These are phyloP conservation scores for Leucaena leucocephala DNA, from an alignment of 306 rosid species.

Conservation along the genomic window DNA sequence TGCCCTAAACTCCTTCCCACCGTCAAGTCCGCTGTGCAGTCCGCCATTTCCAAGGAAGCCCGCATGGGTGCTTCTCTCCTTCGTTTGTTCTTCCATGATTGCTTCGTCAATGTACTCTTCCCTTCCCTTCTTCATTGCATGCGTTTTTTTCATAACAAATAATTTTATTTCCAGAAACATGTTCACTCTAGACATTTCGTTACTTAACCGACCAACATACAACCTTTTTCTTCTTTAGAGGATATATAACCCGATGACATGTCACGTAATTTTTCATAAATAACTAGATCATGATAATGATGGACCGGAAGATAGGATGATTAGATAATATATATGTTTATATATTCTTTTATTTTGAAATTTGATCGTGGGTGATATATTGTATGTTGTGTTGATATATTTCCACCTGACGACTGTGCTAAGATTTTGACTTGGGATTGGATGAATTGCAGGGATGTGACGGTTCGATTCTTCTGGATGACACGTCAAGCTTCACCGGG, in stretches of 20 bases:
- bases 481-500: constrained; percentile 72
- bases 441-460: constrained; percentile 72
- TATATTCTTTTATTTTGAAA: no score
- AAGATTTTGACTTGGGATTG: neutral
- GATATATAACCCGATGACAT: neutral
- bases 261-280: neutral
- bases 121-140: neutral
- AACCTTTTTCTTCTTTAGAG: neutral
- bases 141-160: neutral
- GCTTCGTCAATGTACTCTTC: constrained; percentile 73
- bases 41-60: constrained; percentile 66
- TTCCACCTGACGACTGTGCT: neutral
- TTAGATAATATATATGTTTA: no score
- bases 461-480: constrained; percentile 82
- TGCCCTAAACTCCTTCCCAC: constrained; percentile 67
- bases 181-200: neutral
- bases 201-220: no score
- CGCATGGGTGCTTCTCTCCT: constrained; percentile 95
- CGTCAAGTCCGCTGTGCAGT: constrained; percentile 57
- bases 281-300: neutral
- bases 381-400: neutral
- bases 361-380: no score
- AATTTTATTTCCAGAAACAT: neutral
- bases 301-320: neutral
- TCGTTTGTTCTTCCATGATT: constrained; percentile 86